Conservation (phyloP, 2,329 filamentous ascomycete genomes). For the Xylaria digitata region DNA sequence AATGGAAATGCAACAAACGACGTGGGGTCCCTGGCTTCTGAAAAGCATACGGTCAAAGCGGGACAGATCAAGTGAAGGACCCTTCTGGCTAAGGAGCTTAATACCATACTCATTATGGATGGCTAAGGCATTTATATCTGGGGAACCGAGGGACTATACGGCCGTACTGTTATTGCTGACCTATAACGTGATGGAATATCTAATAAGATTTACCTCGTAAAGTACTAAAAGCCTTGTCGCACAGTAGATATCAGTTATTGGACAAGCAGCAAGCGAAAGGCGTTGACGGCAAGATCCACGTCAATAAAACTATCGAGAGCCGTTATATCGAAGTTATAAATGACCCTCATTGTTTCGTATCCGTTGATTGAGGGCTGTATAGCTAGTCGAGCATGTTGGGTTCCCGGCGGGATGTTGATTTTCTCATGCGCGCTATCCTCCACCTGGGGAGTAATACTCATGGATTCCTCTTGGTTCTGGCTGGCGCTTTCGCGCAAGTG, state of each 20-base stretch:
- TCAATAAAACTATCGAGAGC: background rate
- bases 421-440: background rate
- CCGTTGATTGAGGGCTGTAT: background rate
- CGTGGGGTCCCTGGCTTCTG: background rate
- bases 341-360: background rate
- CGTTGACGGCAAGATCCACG: conserved; percentile 1
- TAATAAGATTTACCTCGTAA: conserved; percentile 1
- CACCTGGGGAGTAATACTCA: background rate
- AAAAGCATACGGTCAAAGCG: background rate
- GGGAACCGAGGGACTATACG: background rate
- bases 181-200: background rate
- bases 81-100: background rate
- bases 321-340: conserved; percentile 1
- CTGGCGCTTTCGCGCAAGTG: background rate
- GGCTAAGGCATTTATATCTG: background rate
- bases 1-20: background rate
- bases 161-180: background rate
- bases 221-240: background rate
- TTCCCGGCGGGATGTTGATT: background rate
- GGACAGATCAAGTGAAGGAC: background rate
- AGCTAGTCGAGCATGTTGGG: background rate
- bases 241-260: background rate
- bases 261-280: background rate
- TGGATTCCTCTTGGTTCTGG: background rate
- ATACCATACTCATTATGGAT: conserved; percentile 2